Conservation (phyloP, 2,329 filamentous ascomycete species). For the Metarhizium humberi region DNA sequence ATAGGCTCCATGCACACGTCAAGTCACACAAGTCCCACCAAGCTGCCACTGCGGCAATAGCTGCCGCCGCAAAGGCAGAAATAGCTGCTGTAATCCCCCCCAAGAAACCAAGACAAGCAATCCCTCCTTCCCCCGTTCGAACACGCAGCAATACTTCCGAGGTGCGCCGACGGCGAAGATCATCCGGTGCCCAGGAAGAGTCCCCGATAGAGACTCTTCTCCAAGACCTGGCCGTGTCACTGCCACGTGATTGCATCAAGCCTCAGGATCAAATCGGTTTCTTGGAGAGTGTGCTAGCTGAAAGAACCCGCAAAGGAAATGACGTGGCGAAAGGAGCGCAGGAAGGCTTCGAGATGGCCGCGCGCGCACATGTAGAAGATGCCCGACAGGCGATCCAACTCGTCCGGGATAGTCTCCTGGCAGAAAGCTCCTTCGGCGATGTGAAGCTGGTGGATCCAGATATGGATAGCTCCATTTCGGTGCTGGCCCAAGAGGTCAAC, state of each 20-base stretch:
- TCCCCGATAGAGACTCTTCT: conserved; percentile 38
- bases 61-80: conserved; percentile 35
- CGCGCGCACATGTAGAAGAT: conserved; percentile 35
- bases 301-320: conserved; percentile 31
- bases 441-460: conserved; percentile 43
- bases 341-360: conserved; percentile 36
- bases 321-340: conserved; percentile 37
- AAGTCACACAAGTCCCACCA: conserved; percentile 38
- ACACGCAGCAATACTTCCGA: conserved; percentile 15
- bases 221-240: conserved; percentile 33
- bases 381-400: conserved; percentile 37
- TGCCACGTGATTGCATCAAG: conserved; percentile 17
- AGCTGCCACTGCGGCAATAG: conserved; percentile 25
- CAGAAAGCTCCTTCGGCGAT: conserved; percentile 39
- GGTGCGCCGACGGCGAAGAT: conserved; percentile 22
- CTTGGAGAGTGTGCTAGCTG: conserved; percentile 26
- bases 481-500: conserved; percentile 35
- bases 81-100: conserved; percentile 19
- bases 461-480: conserved; percentile 39
- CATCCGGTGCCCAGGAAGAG: conserved; percentile 26
- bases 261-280: conserved; percentile 16
- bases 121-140: conserved; percentile 26
- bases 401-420: conserved; percentile 41
- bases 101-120: conserved; percentile 13
- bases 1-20: conserved; percentile 30